Evolutionary conservation across 2,329 filamentous ascomycete genomes (phyloP).

Genomic region (Phialocephala subalpina): DNA sequence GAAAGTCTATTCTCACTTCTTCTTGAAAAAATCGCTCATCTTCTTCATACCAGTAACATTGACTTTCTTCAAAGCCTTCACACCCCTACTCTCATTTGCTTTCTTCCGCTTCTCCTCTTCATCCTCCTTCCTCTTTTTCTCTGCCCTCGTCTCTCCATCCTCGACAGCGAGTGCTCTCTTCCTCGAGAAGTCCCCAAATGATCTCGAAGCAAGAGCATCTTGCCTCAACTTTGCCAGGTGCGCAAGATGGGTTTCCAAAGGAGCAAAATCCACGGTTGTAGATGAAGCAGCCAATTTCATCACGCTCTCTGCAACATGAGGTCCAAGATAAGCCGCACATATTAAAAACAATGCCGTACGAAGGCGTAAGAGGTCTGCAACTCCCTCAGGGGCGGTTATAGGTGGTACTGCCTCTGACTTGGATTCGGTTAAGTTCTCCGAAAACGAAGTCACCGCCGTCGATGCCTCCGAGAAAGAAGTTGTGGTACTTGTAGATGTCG

Average conservation of each 20-base stretch:
- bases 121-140: conserved; percentile 86
- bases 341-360: conserved; percentile 58
- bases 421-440: conserved; percentile 32
- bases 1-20: conserved; percentile 49
- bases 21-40: conserved; percentile 92
- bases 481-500: conserved; percentile 44
- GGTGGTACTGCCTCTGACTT: conserved; percentile 34
- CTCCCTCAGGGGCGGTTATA: conserved; percentile 44
- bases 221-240: conserved; percentile 72
- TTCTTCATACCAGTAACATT: conserved; percentile 96
- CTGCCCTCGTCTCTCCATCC: conserved; percentile 66
- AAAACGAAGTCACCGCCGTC: conserved; percentile 47
- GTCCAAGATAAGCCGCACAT: conserved; percentile 55
- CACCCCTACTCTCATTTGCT: conserved; percentile 74
- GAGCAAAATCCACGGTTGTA: conserved; percentile 67
- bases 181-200: conserved; percentile 73
- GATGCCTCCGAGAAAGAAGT: conserved; percentile 49
- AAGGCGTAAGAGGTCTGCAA: conserved; percentile 54
- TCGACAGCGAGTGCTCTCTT: conserved; percentile 73
- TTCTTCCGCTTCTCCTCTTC: conserved; percentile 91
- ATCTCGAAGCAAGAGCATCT: conserved; percentile 74
- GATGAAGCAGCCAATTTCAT: conserved; percentile 48
- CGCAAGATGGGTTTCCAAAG: conserved; percentile 74
- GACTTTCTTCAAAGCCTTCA: conserved; percentile 87
- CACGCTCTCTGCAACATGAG: conserved; percentile 47